These are phyloP conservation scores for Sporothrix humicola DNA, from an alignment of 2,329 filamentous ascomycete genomes.

Conservation along the genomic window DNA sequence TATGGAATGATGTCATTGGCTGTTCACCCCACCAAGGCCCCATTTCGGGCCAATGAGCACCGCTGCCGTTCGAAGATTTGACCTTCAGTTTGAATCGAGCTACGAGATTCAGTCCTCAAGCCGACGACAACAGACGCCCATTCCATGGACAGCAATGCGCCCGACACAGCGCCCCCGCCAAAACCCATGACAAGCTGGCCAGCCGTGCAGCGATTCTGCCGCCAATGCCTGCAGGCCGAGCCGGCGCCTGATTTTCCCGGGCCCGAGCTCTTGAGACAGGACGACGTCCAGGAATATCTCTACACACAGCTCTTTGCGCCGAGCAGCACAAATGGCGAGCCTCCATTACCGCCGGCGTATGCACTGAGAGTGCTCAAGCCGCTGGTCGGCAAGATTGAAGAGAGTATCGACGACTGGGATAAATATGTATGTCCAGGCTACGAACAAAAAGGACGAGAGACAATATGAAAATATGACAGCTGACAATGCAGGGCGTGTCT, in stretches of 20 bases:
- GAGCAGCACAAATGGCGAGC: conserved; percentile 41
- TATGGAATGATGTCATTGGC: conserved; percentile 32
- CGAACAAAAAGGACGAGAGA: not conserved
- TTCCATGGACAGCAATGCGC: conserved; percentile 26
- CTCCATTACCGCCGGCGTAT: conserved; percentile 71
- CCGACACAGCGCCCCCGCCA: not conserved
- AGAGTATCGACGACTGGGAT: conserved; percentile 78
- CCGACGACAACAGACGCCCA: too few species aligned
- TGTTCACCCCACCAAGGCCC: conserved; percentile 1
- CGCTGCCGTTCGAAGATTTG: not conserved
- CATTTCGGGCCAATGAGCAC: conserved; percentile 11
- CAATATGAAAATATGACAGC: not conserved
- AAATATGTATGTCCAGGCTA: conserved; percentile 72
- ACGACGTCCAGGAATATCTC: conserved; percentile 67
- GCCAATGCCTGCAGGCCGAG: conserved; percentile 81
- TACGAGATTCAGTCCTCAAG: not conserved
- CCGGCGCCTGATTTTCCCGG: conserved; percentile 68
- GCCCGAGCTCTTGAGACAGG: conserved; percentile 60
- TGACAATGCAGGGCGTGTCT: conserved; percentile 71
- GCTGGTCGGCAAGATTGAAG: conserved; percentile 72
- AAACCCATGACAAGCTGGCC: not conserved
- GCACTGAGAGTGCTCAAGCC: conserved; percentile 74
- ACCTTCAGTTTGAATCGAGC: not conserved
- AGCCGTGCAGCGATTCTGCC: conserved; percentile 55
- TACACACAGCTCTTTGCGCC: conserved; percentile 54